Percentiles rank a stretch among this genome's conserved stretches.
Conservation (phyloP, 2,329 filamentous ascomycete species). For the Hypoxylon sp. region DNA sequence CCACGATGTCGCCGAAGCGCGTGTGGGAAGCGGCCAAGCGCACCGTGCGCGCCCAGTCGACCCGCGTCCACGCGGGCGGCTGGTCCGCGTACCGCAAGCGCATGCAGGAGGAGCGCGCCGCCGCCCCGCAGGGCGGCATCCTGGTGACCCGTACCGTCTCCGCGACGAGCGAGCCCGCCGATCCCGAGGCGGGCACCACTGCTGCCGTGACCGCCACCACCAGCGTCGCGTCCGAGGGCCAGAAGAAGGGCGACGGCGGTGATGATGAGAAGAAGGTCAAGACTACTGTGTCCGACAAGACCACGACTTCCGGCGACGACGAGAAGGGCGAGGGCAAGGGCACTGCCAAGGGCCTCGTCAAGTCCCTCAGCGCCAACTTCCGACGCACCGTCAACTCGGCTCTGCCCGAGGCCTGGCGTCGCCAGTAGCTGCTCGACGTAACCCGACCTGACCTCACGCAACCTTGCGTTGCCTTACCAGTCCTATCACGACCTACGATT, state of each 20-base stretch:
- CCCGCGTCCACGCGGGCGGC: too few species aligned
- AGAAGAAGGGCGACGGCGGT: neutral
- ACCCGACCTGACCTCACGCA: too few species aligned
- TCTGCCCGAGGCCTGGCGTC: too few species aligned
- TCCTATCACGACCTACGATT: too few species aligned
- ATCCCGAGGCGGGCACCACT: too few species aligned
- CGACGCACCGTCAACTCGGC: neutral
- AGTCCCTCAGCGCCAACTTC: neutral
- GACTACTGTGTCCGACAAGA: neutral
- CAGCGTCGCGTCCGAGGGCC: too few species aligned
- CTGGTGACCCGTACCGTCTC: neutral
- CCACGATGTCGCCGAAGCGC: neutral
- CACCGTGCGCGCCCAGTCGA: neutral
- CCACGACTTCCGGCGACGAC: too few species aligned
- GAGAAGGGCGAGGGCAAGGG: neutral
- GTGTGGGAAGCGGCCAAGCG: neutral
- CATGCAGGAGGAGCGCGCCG: too few species aligned
- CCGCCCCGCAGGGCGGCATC: constrained; percentile 7
- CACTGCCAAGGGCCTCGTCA: neutral
- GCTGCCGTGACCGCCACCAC: neutral
- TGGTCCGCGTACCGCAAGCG: too few species aligned
- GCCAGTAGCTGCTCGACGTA: too few species aligned
- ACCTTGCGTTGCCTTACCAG: too few species aligned
- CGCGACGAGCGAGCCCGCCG: neutral
- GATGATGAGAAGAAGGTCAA: neutral